Conservation (phyloP, 2,329 filamentous ascomycete species). For the Ophiocordyceps camponoti-rufipedis region DNA sequence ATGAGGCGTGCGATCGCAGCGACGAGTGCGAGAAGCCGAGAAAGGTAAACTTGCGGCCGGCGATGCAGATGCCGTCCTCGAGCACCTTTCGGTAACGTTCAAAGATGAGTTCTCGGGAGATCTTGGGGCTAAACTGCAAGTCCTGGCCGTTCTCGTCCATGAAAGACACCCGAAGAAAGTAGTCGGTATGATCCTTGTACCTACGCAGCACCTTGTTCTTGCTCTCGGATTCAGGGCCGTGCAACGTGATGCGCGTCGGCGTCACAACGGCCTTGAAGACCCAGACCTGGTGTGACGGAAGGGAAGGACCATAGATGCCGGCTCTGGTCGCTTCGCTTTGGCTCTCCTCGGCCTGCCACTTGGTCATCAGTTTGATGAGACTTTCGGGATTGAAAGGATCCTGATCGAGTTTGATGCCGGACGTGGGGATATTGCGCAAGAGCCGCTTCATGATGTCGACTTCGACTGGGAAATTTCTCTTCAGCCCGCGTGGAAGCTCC, state of each 20-base stretch:
- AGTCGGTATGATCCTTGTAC: slow-evolving; percentile 37
- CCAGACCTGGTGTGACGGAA: slow-evolving; percentile 23
- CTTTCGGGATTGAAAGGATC: slow-evolving; percentile 16
- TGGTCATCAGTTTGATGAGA: slow-evolving; percentile 21
- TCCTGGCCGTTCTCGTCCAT: slow-evolving; percentile 54
- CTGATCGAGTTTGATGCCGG: no score
- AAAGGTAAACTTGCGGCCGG: slow-evolving; percentile 44
- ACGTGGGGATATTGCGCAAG: slow-evolving; percentile 24
- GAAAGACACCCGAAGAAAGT: slow-evolving; percentile 55
- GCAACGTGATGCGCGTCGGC: slow-evolving; percentile 35
- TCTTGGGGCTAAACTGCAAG: slow-evolving; percentile 35
- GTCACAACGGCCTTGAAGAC: slow-evolving; percentile 41
- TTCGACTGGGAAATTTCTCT: slow-evolving; percentile 21
- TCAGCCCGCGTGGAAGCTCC: slow-evolving; percentile 7
- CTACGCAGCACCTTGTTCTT: slow-evolving; percentile 56
- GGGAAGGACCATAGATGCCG: slow-evolving; percentile 8
- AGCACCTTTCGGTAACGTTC: slow-evolving; percentile 43
- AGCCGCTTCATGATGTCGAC: slow-evolving; percentile 34
- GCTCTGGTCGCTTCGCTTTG: slow-evolving; percentile 7
- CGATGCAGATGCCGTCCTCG: slow-evolving; percentile 39
- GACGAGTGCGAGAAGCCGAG: slow-evolving; percentile 70
- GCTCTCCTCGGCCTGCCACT: slow-evolving; percentile 21
- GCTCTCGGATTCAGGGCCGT: slow-evolving; percentile 45
- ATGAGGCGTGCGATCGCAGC: slow-evolving; percentile 50
- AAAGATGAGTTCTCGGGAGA: slow-evolving; percentile 30